Evolutionary conservation across 768 basidiomycete genomes (phyloP), one percentile per base, ranked within the genome.

Genomic region (Pleurotus platypus): DNA sequence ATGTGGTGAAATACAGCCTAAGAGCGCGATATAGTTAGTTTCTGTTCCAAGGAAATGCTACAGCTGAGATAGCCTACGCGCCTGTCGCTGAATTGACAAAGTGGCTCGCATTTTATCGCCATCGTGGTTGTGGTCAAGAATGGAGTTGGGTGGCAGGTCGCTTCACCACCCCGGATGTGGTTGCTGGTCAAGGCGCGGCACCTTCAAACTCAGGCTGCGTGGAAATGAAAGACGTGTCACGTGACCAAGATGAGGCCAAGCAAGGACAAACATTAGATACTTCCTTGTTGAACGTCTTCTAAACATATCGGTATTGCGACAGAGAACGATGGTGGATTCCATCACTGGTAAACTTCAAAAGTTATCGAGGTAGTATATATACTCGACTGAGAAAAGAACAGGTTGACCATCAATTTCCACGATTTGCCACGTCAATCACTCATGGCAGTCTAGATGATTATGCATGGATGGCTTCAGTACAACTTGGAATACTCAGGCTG

Each of bases 1-100:
- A 94, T n/a, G 89, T 89, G 20, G 92, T 94, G 69, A 94, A 94
- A 76, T 86, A 94, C 43, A 94, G 81, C 70, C 92, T 90, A 51
- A n/a, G 55, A 39, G 43, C 55, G 60, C 63, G 49, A 55, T 58
- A 55, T 59, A 58, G 54, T 30, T 42, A 42, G 27, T 45, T 45
- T 45, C n/a, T 12, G 15, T 45, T 7, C 13, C 20, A 45, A 22
- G n/a, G 42, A 58, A 51, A 54, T 38, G 49, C 11, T 50, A 58
- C 57, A 56, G 57, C 54, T 48, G 42, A 56, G 49, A 55, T 55
- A 63, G 61, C 37, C 56, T 39, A 66, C 74, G 55, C 63, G 85
- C 90, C 90, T 88, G 64, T 91, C 89, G 64, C 81, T 80, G 67
- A 92, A 92, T 59, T 84, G 81, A 72, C 88, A 88, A 53, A 92